Conservation (phyloP, 768 basidiomycete genomes). For the Kwoniella newhampshirensis region DNA sequence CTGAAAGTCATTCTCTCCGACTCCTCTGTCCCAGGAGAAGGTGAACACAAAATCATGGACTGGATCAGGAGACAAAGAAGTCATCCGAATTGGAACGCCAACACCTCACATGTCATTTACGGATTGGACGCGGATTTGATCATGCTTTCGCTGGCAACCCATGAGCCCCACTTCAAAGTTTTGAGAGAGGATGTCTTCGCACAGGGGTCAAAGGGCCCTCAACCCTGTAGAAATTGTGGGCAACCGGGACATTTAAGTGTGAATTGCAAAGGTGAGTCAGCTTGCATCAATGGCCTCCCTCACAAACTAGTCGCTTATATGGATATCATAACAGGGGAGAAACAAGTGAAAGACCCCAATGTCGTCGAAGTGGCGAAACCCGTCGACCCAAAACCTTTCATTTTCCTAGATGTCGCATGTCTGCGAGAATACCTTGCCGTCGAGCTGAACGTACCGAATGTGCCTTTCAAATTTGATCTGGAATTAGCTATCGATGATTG, state of each 20-base stretch:
- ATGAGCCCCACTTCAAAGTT: slow-evolving; percentile 97
- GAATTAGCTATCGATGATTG: slow-evolving; percentile 99
- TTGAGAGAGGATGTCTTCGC: slow-evolving; percentile 96
- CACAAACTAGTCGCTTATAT: not conserved
- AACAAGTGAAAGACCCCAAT: slow-evolving; percentile 61
- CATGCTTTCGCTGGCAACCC: slow-evolving; percentile 96
- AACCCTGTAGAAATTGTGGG: slow-evolving; percentile 86
- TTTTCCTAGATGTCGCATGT: slow-evolving; percentile 95
- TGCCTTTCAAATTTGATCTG: slow-evolving; percentile 82
- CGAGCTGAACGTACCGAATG: slow-evolving; percentile 79
- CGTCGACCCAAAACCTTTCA: slow-evolving; percentile 86
- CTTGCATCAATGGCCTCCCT: not conserved
- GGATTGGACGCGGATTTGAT: slow-evolving; percentile 99
- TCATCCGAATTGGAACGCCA: slow-evolving; percentile 87
- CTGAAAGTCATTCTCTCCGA: slow-evolving; percentile 97
- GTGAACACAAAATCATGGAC: slow-evolving; percentile 99
- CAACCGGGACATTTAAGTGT: slow-evolving; percentile 93
- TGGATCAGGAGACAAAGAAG: slow-evolving; percentile 86
- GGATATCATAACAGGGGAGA: slow-evolving; percentile 54
- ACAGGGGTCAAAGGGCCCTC: slow-evolving; percentile 67
- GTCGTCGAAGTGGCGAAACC: slow-evolving; percentile 58
- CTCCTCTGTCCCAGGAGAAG: slow-evolving; percentile 94
- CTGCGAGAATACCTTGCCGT: slow-evolving; percentile 97
- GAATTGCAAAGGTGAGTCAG: slow-evolving; percentile 71
- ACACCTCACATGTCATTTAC: slow-evolving; percentile 95